A percentile compares a stretch with the other conserved stretches of the same genome.
Evolutionary conservation across 2,329 filamentous ascomycete genomes (phyloP).

Genomic region (Aspergillus udagawae): DNA sequence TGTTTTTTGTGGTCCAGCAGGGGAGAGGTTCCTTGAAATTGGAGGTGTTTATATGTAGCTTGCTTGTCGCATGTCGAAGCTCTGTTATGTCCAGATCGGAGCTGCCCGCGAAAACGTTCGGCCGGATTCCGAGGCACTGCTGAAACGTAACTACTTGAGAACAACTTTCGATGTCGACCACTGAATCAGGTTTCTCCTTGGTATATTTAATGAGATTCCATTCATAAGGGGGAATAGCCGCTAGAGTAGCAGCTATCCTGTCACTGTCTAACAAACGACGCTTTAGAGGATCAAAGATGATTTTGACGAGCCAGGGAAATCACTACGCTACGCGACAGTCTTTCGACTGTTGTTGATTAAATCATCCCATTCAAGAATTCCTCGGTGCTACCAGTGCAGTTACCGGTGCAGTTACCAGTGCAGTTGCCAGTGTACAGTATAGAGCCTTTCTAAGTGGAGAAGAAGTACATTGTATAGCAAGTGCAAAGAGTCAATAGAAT

Average conservation of each 20-base stretch:
- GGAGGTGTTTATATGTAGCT: conserved; percentile 1
- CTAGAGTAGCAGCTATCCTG: background rate
- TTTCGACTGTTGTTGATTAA: no score
- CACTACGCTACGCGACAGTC: no score
- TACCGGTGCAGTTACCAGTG: no score
- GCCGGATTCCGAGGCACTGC: conserved; percentile 19
- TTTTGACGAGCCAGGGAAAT: background rate
- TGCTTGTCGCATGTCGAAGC: conserved; percentile 3
- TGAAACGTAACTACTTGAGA: background rate
- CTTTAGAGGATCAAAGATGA: background rate
- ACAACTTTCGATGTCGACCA: background rate
- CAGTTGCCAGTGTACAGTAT: no score
- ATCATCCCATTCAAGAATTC: no score
- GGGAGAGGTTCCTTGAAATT: background rate
- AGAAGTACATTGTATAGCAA: no score
- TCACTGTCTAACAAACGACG: background rate
- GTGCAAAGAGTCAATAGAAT: no score
- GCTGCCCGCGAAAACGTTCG: conserved; percentile 24
- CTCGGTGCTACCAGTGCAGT: no score
- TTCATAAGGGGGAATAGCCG: background rate
- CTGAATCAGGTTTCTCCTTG: background rate
- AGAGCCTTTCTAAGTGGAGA: no score
- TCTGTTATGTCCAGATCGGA: conserved; percentile 1
- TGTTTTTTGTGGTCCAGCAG: background rate
- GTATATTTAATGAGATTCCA: no score